Evolutionary conservation across 2,329 filamentous ascomycete species (phyloP).

Genomic region (Microdochium trichocladiopsis): DNA sequence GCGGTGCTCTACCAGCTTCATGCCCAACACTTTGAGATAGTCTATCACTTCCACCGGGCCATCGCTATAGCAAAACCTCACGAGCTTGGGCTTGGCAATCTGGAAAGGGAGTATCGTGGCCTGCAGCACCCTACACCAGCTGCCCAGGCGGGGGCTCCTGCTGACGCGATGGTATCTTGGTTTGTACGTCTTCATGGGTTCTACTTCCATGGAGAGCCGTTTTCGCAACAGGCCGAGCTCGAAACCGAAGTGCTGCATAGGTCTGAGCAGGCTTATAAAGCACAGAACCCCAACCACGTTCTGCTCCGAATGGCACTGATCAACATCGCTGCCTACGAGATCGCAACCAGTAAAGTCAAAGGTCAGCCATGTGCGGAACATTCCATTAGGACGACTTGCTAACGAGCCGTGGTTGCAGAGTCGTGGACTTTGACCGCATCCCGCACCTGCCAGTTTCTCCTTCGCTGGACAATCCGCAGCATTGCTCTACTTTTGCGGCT

Average conservation of each 20-base stretch:
- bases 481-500: conserved; percentile 66
- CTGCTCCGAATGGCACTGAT: conserved; percentile 76
- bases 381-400: conserved; percentile 2
- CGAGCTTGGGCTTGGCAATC: conserved; percentile 65
- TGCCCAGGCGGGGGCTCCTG: conserved; percentile 24
- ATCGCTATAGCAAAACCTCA: conserved; percentile 69
- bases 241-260: conserved; percentile 81
- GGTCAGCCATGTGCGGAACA: conserved; percentile 31
- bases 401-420: conserved; percentile 23
- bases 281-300: conserved; percentile 54
- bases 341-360: conserved; percentile 55
- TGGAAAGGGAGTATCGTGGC: conserved; percentile 68
- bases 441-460: conserved; percentile 54
- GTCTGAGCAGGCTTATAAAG: conserved; percentile 65
- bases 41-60: conserved; percentile 86
- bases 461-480: conserved; percentile 72
- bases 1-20: conserved; percentile 78
- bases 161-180: conserved; percentile 66
- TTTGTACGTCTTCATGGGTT: conserved; percentile 82
- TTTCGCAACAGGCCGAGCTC: conserved; percentile 69
- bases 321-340: conserved; percentile 78
- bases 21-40: conserved; percentile 71
- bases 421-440: conserved; percentile 36
- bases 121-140: conserved; percentile 32
- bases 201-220: conserved; percentile 71